Percentiles rank a stretch among this genome's conserved stretches.
These are phyloP conservation scores for Porphyrellus cyaneotinctus DNA, from an alignment of 768 basidiomycete genomes.

Conservation along the genomic window DNA sequence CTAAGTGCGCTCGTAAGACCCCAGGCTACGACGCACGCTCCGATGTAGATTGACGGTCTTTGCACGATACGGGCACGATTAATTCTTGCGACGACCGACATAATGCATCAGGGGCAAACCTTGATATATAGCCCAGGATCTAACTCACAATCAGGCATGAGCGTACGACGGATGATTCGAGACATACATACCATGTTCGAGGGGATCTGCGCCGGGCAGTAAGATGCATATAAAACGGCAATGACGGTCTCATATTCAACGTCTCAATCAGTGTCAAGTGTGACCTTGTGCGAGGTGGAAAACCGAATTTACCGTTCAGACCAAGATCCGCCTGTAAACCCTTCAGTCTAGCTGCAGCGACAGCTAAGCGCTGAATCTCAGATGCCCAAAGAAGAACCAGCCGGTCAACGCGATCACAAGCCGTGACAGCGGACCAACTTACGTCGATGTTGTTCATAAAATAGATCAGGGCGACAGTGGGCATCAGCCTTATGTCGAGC, in stretches of 20 bases:
- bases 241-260: constrained; percentile 50
- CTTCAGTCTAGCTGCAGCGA: constrained; percentile 37
- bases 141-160: constrained; percentile 14
- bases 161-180: background rate
- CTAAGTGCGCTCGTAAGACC: constrained; percentile 60
- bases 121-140: constrained; percentile 52
- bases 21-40: constrained; percentile 56
- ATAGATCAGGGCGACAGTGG: constrained; percentile 24
- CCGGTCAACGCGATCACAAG: background rate
- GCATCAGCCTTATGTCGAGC: constrained; percentile 28
- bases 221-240: constrained; percentile 53
- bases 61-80: background rate
- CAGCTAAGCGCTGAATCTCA: constrained; percentile 35
- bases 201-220: constrained; percentile 61
- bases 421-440: background rate
- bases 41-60: constrained; percentile 63
- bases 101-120: constrained; percentile 32
- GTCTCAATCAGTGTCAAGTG: constrained; percentile 29
- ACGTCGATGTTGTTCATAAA: constrained; percentile 28
- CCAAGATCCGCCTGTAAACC: constrained; percentile 38
- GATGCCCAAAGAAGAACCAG: background rate
- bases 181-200: constrained; percentile 59
- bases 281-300: background rate
- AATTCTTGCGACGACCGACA: background rate
- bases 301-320: constrained; percentile 26